phyloP scores from a whole-genome alignment of 176 grass and related monocot genomes.

The Avena atlantica region DNA sequence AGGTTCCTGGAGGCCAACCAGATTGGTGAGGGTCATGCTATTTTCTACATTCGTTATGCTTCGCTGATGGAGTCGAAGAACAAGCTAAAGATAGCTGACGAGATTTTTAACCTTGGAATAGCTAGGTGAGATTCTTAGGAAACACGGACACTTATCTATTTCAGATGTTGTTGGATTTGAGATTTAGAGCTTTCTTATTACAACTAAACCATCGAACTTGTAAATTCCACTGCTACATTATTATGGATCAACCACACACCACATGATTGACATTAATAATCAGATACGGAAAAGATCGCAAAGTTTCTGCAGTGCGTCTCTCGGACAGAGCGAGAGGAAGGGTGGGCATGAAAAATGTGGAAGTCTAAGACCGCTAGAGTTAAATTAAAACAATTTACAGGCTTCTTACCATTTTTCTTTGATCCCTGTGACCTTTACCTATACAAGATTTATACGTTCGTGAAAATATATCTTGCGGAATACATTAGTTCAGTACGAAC shows the following conservation, averaged over 20 bases:
- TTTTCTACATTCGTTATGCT: conserved; percentile 77
- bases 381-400: background rate
- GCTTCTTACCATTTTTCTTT: too few species aligned
- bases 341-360: too few species aligned
- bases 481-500: background rate
- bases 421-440: too few species aligned
- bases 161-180: background rate
- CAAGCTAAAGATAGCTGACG: conserved; percentile 81
- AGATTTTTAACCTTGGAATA: conserved; percentile 83
- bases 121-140: conserved; percentile 67
- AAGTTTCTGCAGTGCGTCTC: background rate
- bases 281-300: background rate
- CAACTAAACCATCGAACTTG: background rate
- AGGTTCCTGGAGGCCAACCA: conserved; percentile 80
- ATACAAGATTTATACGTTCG: background rate
- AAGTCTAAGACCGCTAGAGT: too few species aligned
- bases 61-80: conserved; percentile 76
- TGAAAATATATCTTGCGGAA: background rate
- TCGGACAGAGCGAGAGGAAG: too few species aligned
- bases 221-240: background rate
- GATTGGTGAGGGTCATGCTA: conserved; percentile 76
- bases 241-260: background rate
- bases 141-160: background rate
- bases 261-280: background rate
- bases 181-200: conserved; percentile 3